Conservation (phyloP, 306 rosid genomes). For the Castanea sativa region DNA sequence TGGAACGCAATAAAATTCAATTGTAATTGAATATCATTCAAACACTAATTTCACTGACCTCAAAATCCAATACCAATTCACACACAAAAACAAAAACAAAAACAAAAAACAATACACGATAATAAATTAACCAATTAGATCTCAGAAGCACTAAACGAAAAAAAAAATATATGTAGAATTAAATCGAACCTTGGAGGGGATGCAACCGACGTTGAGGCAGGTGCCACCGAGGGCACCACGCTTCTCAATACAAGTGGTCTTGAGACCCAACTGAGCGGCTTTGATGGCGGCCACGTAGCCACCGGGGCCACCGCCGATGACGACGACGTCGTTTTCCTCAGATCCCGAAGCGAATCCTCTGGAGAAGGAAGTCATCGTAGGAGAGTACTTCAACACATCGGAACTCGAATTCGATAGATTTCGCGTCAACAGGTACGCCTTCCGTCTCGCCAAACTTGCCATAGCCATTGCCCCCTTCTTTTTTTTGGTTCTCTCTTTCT, state of each 20-base stretch:
- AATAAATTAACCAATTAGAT: background rate
- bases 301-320: constrained; percentile 98
- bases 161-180: background rate
- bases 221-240: constrained; percentile 98
- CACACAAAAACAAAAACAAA: background rate
- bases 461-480: constrained; percentile 43
- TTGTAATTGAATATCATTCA: background rate
- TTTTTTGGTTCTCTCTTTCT: too few relatives aligned
- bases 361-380: constrained; percentile 42
- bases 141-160: background rate
- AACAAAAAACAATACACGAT: background rate
- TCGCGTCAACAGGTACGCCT: constrained; percentile 53
- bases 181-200: constrained; percentile 76
- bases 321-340: constrained; percentile 87
- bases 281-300: constrained; percentile 99
- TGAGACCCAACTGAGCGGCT: constrained; percentile 94
- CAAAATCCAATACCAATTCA: background rate
- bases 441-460: constrained; percentile 84
- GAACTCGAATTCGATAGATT: constrained; percentile 34
- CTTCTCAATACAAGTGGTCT: constrained; percentile 97
- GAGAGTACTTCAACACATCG: constrained; percentile 46
- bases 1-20: background rate
- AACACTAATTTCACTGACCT: background rate
- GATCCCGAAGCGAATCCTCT: constrained; percentile 89
- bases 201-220: constrained; percentile 98